Percentiles rank a stretch among this genome's conserved stretches.
phyloP scores from a whole-genome alignment of 2,329 filamentous ascomycete species.

The Emmonsiellopsis sp. region DNA sequence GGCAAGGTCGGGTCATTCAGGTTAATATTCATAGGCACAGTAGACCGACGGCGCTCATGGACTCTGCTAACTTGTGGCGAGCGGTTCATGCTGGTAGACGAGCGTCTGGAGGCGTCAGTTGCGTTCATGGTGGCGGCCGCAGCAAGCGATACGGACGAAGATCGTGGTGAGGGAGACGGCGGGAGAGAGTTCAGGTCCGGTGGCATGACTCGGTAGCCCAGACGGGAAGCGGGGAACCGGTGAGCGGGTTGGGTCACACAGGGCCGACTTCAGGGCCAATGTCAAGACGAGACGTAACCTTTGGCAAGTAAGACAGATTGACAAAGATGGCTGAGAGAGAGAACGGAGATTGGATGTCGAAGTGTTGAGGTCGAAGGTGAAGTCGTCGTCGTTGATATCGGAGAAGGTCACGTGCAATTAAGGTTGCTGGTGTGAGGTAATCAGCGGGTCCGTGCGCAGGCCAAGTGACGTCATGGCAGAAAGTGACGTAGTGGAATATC shows the following conservation, averaged over 20 bases:
- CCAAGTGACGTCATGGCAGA: background rate
- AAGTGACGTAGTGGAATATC: background rate
- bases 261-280: background rate
- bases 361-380: background rate
- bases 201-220: constrained; percentile 43
- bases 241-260: too few species aligned
- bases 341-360: background rate
- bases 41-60: constrained; percentile 35
- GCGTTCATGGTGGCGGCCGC: constrained; percentile 71
- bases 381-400: background rate
- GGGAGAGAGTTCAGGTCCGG: constrained; percentile 67
- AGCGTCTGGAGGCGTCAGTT: constrained; percentile 50
- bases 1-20: constrained; percentile 29
- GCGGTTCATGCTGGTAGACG: constrained; percentile 26
- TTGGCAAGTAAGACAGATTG: background rate
- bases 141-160: constrained; percentile 61
- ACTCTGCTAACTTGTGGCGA: constrained; percentile 17
- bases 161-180: constrained; percentile 52
- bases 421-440: background rate
- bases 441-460: background rate
- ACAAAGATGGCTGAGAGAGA: background rate
- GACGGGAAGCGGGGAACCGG: background rate
- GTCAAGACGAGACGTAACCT: background rate
- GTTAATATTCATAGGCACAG: constrained; percentile 29
- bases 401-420: background rate